A percentile compares a stretch with the other conserved stretches of the same genome.
These are phyloP conservation scores for Talaromyces sp. DNA, from an alignment of 2,329 filamentous ascomycete genomes.

Conservation along the genomic window DNA sequence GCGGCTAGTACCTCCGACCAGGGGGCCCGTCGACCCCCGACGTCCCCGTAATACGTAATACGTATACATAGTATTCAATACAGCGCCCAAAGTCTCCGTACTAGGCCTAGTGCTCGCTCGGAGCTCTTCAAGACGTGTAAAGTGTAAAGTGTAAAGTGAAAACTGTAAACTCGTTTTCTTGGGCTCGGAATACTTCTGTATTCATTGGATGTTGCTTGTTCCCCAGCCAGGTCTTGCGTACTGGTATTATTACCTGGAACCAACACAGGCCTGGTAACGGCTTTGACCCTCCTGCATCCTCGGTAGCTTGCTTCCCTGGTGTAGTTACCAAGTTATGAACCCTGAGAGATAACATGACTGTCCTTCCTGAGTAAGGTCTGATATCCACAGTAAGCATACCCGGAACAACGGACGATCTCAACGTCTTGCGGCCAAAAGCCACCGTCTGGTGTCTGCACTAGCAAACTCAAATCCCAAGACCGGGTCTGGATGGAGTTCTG, in stretches of 20 bases:
- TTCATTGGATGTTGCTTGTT: not conserved
- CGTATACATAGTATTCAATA: too few species aligned
- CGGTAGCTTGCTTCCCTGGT: not conserved
- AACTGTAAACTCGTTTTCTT: not conserved
- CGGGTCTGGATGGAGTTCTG: not conserved
- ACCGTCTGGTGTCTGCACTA: not conserved
- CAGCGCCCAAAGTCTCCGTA: not conserved
- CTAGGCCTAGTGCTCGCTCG: not conserved
- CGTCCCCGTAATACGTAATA: too few species aligned
- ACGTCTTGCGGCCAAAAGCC: not conserved
- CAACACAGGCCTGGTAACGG: not conserved
- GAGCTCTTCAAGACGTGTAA: not conserved
- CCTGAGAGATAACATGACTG: not conserved
- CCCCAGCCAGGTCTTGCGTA: not conserved
- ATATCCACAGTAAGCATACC: not conserved
- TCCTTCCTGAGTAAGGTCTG: not conserved
- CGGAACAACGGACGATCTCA: not conserved
- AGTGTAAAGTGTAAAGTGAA: not conserved
- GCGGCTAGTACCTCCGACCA: not conserved
- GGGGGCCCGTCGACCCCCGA: too few species aligned
- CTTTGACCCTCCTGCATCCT: not conserved
- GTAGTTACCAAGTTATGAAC: not conserved
- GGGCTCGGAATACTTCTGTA: not conserved
- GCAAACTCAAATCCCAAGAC: not conserved
- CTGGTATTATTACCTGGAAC: not conserved